A percentile compares a stretch with the other conserved stretches of the same genome.
These are phyloP conservation scores for Eutreptiella sp. DNA, from an alignment of 208 protist genomes.

Conservation along the genomic window DNA sequence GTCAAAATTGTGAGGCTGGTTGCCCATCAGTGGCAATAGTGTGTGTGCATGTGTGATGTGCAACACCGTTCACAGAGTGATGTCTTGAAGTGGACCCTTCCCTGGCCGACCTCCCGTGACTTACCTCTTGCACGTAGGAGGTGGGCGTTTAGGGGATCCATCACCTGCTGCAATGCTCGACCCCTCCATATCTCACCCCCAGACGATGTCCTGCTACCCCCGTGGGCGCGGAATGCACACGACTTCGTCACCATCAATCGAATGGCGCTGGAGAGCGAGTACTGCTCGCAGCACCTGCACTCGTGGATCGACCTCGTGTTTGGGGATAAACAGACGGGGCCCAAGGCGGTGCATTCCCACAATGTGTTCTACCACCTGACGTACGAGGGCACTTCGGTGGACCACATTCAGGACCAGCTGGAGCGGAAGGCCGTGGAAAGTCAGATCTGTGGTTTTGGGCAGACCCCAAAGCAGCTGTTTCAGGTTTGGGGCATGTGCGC, in stretches of 20 bases:
- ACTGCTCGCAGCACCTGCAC: conserved; percentile 64
- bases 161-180: too few relatives aligned
- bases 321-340: conserved; percentile 71
- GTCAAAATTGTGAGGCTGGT: too few relatives aligned
- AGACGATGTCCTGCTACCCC: conserved; percentile 54
- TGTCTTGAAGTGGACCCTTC: too few relatives aligned
- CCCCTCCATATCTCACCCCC: too few relatives aligned
- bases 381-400: conserved; percentile 61
- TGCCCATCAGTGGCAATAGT: too few relatives aligned
- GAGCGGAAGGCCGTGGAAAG: conserved; percentile 39
- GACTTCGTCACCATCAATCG: conserved; percentile 4
- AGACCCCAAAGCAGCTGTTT: conserved; percentile 63
- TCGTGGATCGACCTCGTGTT: conserved; percentile 87
- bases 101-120: too few relatives aligned
- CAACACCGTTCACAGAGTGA: too few relatives aligned
- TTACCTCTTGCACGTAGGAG: too few relatives aligned
- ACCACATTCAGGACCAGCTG: conserved; percentile 46
- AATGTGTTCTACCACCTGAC: conserved; percentile 82
- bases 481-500: too few relatives aligned
- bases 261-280: conserved; percentile 60
- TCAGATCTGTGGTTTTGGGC: conserved; percentile 77
- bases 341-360: conserved; percentile 48
- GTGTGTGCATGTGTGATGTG: too few relatives aligned
- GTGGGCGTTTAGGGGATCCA: too few relatives aligned
- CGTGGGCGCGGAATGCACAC: conserved; percentile 39